These are phyloP conservation scores for Sclerotinia sclerotiorum DNA, from an alignment of 2,329 filamentous ascomycete genomes.

Conservation along the genomic window DNA sequence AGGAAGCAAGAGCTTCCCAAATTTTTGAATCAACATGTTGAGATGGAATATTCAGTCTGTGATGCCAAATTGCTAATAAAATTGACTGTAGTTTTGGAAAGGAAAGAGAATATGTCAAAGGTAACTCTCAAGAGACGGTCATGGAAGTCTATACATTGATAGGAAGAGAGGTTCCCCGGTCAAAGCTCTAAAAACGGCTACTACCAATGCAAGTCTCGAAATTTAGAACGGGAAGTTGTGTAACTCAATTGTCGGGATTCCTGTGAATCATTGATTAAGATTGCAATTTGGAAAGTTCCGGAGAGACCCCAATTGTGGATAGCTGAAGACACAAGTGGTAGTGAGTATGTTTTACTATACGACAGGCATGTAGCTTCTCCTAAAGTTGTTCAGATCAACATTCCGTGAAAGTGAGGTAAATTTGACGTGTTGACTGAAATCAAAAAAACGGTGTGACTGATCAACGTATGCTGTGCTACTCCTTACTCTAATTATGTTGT, in stretches of 20 bases:
- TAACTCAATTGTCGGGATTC: too few species aligned
- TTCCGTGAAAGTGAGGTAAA: not conserved
- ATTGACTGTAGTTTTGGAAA: not conserved
- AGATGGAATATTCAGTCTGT: not conserved
- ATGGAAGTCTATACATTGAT: constrained; percentile 6
- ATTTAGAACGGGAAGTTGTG: not conserved
- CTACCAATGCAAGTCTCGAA: not conserved
- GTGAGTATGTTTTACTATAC: not conserved
- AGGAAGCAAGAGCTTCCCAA: constrained; percentile 7
- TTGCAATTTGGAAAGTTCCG: not conserved
- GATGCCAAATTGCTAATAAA: not conserved
- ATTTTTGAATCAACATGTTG: not conserved
- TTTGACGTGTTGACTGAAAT: not conserved
- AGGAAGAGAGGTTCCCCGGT: not conserved
- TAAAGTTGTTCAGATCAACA: not conserved
- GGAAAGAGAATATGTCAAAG: not conserved
- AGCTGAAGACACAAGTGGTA: not conserved
- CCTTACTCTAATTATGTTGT: not conserved
- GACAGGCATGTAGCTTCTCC: not conserved
- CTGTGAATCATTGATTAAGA: not conserved
- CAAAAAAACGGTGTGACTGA: not conserved
- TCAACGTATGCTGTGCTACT: not conserved
- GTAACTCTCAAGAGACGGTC: constrained; percentile 2
- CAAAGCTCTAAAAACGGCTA: not conserved
- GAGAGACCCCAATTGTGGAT: not conserved